Conservation (phyloP, 2,329 filamentous ascomycete species). For the Xylaria sp. region DNA sequence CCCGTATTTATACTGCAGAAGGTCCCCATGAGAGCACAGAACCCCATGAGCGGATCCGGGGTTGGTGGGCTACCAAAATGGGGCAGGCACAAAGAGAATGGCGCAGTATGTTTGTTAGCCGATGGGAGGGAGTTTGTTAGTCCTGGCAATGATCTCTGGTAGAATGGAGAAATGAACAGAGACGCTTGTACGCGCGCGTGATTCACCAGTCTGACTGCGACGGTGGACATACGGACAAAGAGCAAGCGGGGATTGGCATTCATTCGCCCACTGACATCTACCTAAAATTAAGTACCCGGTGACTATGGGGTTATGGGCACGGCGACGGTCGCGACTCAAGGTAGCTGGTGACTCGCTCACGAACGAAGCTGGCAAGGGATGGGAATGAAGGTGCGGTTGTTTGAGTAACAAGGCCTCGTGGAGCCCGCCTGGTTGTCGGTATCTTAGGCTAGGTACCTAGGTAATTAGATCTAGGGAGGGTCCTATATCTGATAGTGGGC, state of each 20-base stretch:
- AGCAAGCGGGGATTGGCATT: conserved; percentile 3
- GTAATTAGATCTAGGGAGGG: too few relatives aligned
- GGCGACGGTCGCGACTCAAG: not conserved
- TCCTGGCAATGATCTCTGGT: too few relatives aligned
- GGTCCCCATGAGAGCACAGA: conserved; percentile 32
- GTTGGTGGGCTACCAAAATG: not conserved
- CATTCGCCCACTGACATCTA: not conserved
- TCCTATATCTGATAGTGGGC: too few relatives aligned
- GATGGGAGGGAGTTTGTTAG: too few relatives aligned
- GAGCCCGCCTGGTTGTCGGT: too few relatives aligned
- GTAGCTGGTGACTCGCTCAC: not conserved
- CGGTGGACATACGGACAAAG: conserved; percentile 4
- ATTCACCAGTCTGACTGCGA: conserved; percentile 5
- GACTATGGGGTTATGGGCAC: not conserved
- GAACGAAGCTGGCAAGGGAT: too few relatives aligned
- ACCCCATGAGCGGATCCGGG: conserved; percentile 36
- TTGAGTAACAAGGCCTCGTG: too few relatives aligned
- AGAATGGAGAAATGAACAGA: not conserved
- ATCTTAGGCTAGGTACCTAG: too few relatives aligned
- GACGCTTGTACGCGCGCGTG: not conserved
- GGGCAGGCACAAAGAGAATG: not conserved
- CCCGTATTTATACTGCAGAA: conserved; percentile 36
- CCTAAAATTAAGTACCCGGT: not conserved
- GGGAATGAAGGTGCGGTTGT: too few relatives aligned
- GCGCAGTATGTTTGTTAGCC: not conserved